Evolutionary conservation across 768 basidiomycete genomes (phyloP).

Genomic region (Lyophyllum semitale): DNA sequence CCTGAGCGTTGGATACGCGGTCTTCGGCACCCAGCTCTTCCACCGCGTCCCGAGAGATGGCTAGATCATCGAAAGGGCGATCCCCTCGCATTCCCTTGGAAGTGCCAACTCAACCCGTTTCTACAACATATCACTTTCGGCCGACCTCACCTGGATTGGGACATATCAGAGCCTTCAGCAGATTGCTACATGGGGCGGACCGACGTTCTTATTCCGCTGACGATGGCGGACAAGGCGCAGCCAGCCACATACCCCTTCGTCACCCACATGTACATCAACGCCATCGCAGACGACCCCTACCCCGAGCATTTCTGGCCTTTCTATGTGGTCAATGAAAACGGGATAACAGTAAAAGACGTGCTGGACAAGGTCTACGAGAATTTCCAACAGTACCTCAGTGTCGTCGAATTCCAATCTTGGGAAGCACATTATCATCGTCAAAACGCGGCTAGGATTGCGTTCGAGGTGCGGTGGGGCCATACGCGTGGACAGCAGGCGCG

Average conservation of each 20-base stretch:
- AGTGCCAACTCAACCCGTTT: slow-evolving; percentile 59
- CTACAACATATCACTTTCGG: slow-evolving; percentile 46
- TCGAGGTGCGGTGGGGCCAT: slow-evolving; percentile 22
- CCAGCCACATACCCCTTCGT: slow-evolving; percentile 67
- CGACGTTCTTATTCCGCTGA: slow-evolving; percentile 29
- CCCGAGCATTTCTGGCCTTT: slow-evolving; percentile 58
- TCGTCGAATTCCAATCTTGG: slow-evolving; percentile 39
- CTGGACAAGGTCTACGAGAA: slow-evolving; percentile 46
- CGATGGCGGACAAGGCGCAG: slow-evolving; percentile 44
- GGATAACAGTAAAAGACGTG: slow-evolving; percentile 54
- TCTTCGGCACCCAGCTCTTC: slow-evolving; percentile 47
- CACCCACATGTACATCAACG: slow-evolving; percentile 55
- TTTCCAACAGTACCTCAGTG: slow-evolving; percentile 38
- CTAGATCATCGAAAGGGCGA: slow-evolving; percentile 37
- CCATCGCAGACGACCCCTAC: slow-evolving; percentile 52
- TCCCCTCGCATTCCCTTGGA: slow-evolving; percentile 47
- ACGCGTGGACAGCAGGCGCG: slow-evolving; percentile 27
- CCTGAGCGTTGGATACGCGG: slow-evolving; percentile 54
- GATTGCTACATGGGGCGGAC: slow-evolving; percentile 32
- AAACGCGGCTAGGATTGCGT: slow-evolving; percentile 31
- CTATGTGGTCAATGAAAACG: slow-evolving; percentile 44
- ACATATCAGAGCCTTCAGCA: slow-evolving; percentile 34
- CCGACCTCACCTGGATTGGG: slow-evolving; percentile 48
- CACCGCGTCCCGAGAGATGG: slow-evolving; percentile 51
- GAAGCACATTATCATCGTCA: slow-evolving; percentile 23